Conservation (phyloP, 768 basidiomycete species). For the Hypholoma sublateritium region DNA sequence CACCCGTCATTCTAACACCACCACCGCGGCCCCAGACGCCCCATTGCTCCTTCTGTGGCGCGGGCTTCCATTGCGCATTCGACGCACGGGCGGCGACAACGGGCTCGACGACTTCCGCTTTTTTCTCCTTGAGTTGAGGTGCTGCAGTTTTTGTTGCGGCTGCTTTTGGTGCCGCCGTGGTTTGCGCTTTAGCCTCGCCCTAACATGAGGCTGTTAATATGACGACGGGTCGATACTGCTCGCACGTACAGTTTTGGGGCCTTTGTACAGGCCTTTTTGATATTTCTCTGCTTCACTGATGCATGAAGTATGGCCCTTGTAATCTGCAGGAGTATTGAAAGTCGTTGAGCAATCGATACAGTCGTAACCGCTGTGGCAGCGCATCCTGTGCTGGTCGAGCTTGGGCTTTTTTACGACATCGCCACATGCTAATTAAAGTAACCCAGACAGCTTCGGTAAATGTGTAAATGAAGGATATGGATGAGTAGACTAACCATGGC, state of each 20-base stretch:
- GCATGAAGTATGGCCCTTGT: slow-evolving; percentile 81
- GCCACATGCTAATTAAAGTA: slow-evolving; percentile 53
- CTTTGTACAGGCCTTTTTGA: slow-evolving; percentile 83
- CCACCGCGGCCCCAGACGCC: slow-evolving; percentile 29
- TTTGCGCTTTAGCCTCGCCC: background rate
- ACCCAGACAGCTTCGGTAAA: background rate
- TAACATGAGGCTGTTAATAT: background rate
- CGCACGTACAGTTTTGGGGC: slow-evolving; percentile 55
- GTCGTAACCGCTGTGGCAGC: slow-evolving; percentile 70
- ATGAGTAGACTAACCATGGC: slow-evolving; percentile 55
- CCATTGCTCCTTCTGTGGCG: slow-evolving; percentile 31
- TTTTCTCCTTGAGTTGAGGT: background rate
- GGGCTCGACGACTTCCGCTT: background rate
- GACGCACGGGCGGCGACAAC: slow-evolving; percentile 6
- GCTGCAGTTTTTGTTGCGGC: background rate
- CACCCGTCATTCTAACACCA: slow-evolving; percentile 45
- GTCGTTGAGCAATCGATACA: slow-evolving; percentile 90
- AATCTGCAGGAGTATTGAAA: slow-evolving; percentile 74
- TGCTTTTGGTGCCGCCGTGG: slow-evolving; percentile 1
- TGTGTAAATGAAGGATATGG: background rate
- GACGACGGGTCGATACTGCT: background rate
- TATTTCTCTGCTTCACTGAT: slow-evolving; percentile 94
- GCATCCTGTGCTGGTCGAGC: slow-evolving; percentile 71
- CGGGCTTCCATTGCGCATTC: slow-evolving; percentile 20
- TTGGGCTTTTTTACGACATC: slow-evolving; percentile 95